These are phyloP conservation scores for Gossypium mustelinum DNA, from an alignment of 345 rosid genomes.

Conservation along the genomic window DNA sequence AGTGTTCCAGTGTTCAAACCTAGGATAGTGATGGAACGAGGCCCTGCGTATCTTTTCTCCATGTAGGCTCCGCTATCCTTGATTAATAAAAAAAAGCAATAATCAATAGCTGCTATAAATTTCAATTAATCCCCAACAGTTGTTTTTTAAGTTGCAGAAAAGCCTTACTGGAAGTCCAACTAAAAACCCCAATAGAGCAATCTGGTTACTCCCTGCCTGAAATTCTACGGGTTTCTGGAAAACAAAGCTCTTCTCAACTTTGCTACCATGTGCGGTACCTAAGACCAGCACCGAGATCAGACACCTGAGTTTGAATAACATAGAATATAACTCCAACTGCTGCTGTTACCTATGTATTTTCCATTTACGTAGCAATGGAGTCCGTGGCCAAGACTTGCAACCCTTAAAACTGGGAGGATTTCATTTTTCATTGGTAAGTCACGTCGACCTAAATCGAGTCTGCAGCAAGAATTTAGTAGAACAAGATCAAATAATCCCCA, in stretches of 20 bases:
- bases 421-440: slow-evolving; percentile 50
- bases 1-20: slow-evolving; percentile 79
- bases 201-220: slow-evolving; percentile 48
- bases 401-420: slow-evolving; percentile 39
- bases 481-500: neutral
- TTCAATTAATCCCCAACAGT: neutral
- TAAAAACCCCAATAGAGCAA: slow-evolving; percentile 45
- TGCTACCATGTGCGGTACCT: slow-evolving; percentile 85
- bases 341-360: slow-evolving; percentile 49
- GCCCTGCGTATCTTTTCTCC: slow-evolving; percentile 79
- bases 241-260: slow-evolving; percentile 76
- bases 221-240: slow-evolving; percentile 47
- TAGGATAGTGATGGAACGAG: slow-evolving; percentile 49
- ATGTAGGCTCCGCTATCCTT: slow-evolving; percentile 91
- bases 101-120: neutral
- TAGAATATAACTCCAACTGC: neutral
- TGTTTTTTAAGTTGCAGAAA: neutral
- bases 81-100: slow-evolving; percentile 1
- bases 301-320: neutral
- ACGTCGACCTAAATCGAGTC: slow-evolving; percentile 38
- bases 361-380: slow-evolving; percentile 67
- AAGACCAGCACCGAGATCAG: neutral
- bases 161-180: slow-evolving; percentile 70
- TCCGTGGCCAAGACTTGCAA: slow-evolving; percentile 92
- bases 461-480: slow-evolving; percentile 21